Percentiles rank a stretch among this genome's conserved stretches.
These are phyloP conservation scores for Gossypium anomalum DNA, from an alignment of 345 rosid genomes.

Conservation along the genomic window DNA sequence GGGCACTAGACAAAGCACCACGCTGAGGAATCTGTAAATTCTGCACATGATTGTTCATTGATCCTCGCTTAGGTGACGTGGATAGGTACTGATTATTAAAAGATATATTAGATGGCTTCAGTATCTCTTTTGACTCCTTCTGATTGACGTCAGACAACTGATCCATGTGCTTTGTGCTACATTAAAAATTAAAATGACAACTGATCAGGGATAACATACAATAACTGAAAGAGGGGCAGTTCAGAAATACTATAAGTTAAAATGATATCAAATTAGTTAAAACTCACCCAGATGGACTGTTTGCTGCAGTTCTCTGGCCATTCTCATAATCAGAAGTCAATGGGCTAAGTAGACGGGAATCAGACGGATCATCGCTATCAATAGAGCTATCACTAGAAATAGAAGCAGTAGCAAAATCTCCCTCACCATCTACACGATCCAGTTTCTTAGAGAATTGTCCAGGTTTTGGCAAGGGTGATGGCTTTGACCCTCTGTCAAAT, in stretches of 20 bases:
- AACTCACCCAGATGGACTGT: slow-evolving; percentile 63
- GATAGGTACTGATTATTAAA: slow-evolving; percentile 43
- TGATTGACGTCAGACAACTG: slow-evolving; percentile 34
- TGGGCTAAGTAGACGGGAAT: slow-evolving; percentile 59
- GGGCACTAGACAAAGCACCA: slow-evolving; percentile 70
- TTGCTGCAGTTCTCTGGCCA: slow-evolving; percentile 47
- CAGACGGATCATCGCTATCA: slow-evolving; percentile 58
- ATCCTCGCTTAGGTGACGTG: slow-evolving; percentile 62
- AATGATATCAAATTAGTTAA: slow-evolving; percentile 10
- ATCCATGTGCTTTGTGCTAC: slow-evolving; percentile 52
- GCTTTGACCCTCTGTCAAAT: slow-evolving; percentile 39
- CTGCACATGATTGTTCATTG: slow-evolving; percentile 49
- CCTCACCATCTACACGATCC: slow-evolving; percentile 42
- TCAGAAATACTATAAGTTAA: not conserved
- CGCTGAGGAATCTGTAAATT: slow-evolving; percentile 65
- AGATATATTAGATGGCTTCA: slow-evolving; percentile 51
- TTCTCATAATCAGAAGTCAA: slow-evolving; percentile 70
- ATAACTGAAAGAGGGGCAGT: not conserved
- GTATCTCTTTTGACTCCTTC: slow-evolving; percentile 50
- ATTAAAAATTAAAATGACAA: slow-evolving; percentile 12
- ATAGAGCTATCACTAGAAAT: slow-evolving; percentile 62
- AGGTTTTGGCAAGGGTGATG: slow-evolving; percentile 66
- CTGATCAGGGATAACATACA: slow-evolving; percentile 21
- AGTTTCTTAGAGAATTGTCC: slow-evolving; percentile 38
- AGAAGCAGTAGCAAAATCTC: slow-evolving; percentile 63